Percentiles rank a stretch among this genome's conserved stretches.
These are phyloP conservation scores for Sugiyamaella floridensis DNA, from an alignment of 805 yeast species.

Conservation along the genomic window DNA sequence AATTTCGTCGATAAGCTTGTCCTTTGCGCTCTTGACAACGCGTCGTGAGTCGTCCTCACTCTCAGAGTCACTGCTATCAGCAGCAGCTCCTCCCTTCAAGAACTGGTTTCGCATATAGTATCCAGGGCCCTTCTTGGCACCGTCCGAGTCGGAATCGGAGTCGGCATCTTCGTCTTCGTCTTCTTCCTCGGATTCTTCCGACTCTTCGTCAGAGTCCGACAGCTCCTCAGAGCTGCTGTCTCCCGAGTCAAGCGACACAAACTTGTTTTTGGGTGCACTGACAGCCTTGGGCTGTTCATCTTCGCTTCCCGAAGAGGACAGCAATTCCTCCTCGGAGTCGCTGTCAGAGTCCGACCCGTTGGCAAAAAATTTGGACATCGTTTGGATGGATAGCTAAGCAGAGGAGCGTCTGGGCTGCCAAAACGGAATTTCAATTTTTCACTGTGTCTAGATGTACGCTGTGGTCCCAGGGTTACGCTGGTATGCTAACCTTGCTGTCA, in stretches of 20 bases:
- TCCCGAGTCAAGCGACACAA: conserved; percentile 16
- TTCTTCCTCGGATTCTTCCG: conserved; percentile 32
- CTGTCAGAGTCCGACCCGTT: conserved; percentile 50
- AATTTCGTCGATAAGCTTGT: conserved; percentile 85
- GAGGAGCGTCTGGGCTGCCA: neutral
- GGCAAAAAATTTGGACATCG: conserved; percentile 89
- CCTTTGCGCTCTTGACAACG: conserved; percentile 89
- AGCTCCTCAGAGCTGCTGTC: conserved; percentile 17
- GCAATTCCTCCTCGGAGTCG: conserved; percentile 53
- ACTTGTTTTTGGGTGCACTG: conserved; percentile 35
- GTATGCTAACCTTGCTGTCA: too few species aligned
- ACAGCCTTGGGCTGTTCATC: neutral
- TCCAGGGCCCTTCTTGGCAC: conserved; percentile 27
- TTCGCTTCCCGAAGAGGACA: conserved; percentile 29
- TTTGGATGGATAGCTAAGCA: neutral
- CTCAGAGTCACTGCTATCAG: conserved; percentile 50
- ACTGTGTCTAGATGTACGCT: neutral
- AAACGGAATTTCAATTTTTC: neutral
- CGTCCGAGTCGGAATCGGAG: conserved; percentile 35
- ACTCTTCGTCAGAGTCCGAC: conserved; percentile 39
- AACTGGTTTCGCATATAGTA: conserved; percentile 29
- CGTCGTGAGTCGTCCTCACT: conserved; percentile 65
- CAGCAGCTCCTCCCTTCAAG: conserved; percentile 35
- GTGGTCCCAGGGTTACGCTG: neutral
- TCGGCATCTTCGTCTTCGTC: conserved; percentile 33